These are phyloP conservation scores for Nemania sp. DNA, from an alignment of 2,329 filamentous ascomycete species.

Conservation along the genomic window DNA sequence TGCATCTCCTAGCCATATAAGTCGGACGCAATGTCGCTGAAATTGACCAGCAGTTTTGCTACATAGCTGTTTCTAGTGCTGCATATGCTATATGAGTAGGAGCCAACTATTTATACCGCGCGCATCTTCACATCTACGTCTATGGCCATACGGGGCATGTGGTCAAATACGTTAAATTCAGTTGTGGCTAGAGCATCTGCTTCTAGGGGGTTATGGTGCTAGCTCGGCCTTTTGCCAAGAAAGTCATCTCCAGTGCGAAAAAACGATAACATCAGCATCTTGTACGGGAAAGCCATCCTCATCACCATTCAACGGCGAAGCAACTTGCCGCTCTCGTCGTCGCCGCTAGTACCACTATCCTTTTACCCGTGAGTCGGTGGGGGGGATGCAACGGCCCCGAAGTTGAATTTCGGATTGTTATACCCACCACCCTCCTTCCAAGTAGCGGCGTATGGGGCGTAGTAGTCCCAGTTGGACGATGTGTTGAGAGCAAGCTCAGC, in stretches of 20 bases:
- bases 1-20: no score
- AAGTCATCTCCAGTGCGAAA: no score
- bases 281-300: neutral
- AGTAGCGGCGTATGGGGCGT: conserved; percentile 36
- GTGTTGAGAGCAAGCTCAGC: conserved; percentile 40
- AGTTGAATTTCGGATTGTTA: conserved; percentile 38
- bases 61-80: no score
- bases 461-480: conserved; percentile 38
- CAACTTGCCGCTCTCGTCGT: neutral
- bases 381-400: conserved; percentile 31
- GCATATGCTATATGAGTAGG: no score
- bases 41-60: no score
- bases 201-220: neutral
- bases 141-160: neutral
- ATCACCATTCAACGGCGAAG: neutral
- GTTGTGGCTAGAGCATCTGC: neutral
- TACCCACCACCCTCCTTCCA: conserved; percentile 41
- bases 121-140: no score
- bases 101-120: no score
- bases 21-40: no score
- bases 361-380: conserved; percentile 37
- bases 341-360: neutral
- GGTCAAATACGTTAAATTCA: neutral
- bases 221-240: no score
- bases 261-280: neutral